Evolutionary conservation across 768 basidiomycete genomes (phyloP), one percentile per base, ranked within the genome.

Genomic region (Steccherinum ochraceum): DNA sequence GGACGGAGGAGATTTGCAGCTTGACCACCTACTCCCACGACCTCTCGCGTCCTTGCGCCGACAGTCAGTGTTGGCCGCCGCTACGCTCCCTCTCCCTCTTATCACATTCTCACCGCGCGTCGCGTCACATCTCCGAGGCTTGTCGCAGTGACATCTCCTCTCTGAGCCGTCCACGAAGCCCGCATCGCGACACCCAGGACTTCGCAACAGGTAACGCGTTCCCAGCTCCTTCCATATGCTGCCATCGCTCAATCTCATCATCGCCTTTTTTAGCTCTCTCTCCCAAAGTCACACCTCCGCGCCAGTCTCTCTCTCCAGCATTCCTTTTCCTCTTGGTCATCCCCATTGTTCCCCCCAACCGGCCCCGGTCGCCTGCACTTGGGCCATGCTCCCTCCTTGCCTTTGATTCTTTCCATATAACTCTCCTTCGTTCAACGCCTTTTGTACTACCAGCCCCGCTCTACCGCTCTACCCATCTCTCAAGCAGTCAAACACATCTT

Each of bases 331-430:
- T 55, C 46, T 44, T 50, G 30, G 24, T 25, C n/a, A 49, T 52
- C 52, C 54, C 58, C 55, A 58, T 57, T 57, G 50, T 58, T 51
- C 58, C 55, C 43, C 46, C 35, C 52, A 52, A 51, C 53, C 52
- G 19, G 39, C 40, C 43, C 46, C 46, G 42, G 21, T 50, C 19
- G 21, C 27, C 52, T 54, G 51, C 51, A 44, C 50, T 52, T 56
- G 52, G 35, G 57, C 58, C 53, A 65, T 61, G 63, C 41, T 52
- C 52, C 39, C 40, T 56, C 54, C 45, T 60, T 52, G 40, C 43
- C 50, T 45, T 43, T 55, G 51, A 46, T 52, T 51, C 53, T 53
- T 60, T 54, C 43, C 40, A 58, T 49, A 25, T 47, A 52, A 58
- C 30, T 35, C 30, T 35, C 30, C 30, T 35, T 35, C 16, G n/a